Evolutionary conservation across 768 basidiomycete genomes (phyloP).

Genomic region (Clavaria fumosa): DNA sequence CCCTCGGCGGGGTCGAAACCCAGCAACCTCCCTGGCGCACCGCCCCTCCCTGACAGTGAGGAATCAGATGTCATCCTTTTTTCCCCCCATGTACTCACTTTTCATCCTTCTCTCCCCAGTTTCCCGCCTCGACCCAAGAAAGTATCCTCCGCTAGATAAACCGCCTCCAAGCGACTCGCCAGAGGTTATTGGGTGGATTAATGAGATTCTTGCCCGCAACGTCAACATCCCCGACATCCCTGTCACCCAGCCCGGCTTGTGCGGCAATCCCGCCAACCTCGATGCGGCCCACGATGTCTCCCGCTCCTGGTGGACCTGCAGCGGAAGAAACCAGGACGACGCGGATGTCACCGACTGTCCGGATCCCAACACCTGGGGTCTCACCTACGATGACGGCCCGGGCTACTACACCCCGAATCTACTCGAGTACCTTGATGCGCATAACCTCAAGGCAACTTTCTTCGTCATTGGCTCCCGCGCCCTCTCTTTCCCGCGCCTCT

Average conservation of each 20-base stretch:
- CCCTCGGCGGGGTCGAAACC: constrained; percentile 35
- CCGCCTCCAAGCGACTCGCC: constrained; percentile 44
- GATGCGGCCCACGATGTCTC: constrained; percentile 34
- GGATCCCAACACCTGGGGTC: constrained; percentile 37
- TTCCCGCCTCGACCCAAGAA: constrained; percentile 28
- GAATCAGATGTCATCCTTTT: constrained; percentile 3
- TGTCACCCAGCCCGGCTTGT: constrained; percentile 34
- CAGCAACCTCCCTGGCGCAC: constrained; percentile 37
- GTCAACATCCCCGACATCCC: constrained; percentile 40
- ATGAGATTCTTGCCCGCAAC: constrained; percentile 40
- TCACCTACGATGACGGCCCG: constrained; percentile 69
- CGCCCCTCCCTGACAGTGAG: constrained; percentile 40
- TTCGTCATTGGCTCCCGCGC: constrained; percentile 76
- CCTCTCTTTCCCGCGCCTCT: constrained; percentile 49
- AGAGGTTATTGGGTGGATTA: constrained; percentile 57
- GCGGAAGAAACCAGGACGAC: constrained; percentile 48
- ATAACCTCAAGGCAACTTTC: constrained; percentile 66
- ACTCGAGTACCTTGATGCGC: constrained; percentile 47
- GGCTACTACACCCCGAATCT: constrained; percentile 62
- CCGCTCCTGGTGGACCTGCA: constrained; percentile 74
- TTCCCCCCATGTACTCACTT: not conserved
- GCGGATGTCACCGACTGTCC: constrained; percentile 69
- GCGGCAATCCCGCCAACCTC: constrained; percentile 43
- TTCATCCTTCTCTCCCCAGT: constrained; percentile 17
- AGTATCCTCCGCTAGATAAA: constrained; percentile 54